Evolutionary conservation across 2,329 filamentous ascomycete genomes (phyloP).

Genomic region (Cytospora leucostoma): DNA sequence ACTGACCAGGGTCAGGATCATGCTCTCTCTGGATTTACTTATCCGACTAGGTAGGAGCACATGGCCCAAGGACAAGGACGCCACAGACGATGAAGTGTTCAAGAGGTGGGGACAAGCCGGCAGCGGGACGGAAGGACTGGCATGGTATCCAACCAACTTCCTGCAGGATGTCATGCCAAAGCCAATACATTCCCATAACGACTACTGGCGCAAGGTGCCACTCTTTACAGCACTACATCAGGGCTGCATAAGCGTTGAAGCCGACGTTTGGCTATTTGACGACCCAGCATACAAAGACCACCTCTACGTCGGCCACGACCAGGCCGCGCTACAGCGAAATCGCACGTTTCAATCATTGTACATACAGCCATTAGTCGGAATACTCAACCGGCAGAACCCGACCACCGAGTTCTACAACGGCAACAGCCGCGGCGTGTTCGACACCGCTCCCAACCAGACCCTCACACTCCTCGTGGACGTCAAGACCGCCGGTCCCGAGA

Average conservation of each 20-base stretch:
- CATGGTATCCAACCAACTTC: conserved; percentile 53
- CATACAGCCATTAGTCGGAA: conserved; percentile 61
- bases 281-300: conserved; percentile 38
- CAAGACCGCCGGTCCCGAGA: conserved; percentile 58
- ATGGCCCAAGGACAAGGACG: conserved; percentile 27
- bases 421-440: conserved; percentile 57
- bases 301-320: conserved; percentile 66
- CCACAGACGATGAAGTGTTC: conserved; percentile 35
- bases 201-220: conserved; percentile 67
- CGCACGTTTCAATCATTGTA: conserved; percentile 66
- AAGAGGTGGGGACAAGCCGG: conserved; percentile 41
- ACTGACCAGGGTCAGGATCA: conserved; percentile 10
- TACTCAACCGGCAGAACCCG: conserved; percentile 58
- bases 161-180: conserved; percentile 53
- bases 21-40: conserved; percentile 26
- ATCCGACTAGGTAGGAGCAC: conserved; percentile 25
- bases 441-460: conserved; percentile 52
- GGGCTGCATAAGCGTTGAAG: conserved; percentile 66
- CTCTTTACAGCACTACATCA: conserved; percentile 62
- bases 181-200: conserved; percentile 67
- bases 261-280: conserved; percentile 66
- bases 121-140: conserved; percentile 41
- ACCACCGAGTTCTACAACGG: conserved; percentile 47
- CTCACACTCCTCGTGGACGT: conserved; percentile 69
- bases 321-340: conserved; percentile 52